These are phyloP conservation scores for Pisolithus sp. DNA, from an alignment of 768 basidiomycete genomes.

Conservation along the genomic window DNA sequence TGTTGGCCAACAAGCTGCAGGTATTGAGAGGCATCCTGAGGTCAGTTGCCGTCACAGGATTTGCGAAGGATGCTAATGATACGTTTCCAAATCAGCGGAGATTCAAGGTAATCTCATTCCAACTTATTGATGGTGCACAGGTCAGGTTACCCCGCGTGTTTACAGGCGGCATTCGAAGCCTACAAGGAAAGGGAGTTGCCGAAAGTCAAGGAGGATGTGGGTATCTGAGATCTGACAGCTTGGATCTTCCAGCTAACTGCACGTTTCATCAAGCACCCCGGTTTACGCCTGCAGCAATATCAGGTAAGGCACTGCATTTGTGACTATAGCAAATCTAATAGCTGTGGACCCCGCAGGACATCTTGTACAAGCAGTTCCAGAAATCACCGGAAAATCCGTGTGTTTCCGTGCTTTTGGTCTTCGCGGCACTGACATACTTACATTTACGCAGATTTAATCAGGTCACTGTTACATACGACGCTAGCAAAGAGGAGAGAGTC, in stretches of 20 bases:
- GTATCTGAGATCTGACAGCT: slow-evolving; percentile 8
- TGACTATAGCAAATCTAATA: slow-evolving; percentile 2
- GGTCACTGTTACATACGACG: slow-evolving; percentile 70
- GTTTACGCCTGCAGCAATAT: slow-evolving; percentile 87
- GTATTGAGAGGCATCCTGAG: slow-evolving; percentile 89
- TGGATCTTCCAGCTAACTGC: slow-evolving; percentile 4
- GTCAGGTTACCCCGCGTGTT: neutral
- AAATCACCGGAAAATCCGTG: slow-evolving; percentile 95
- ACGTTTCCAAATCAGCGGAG: slow-evolving; percentile 51
- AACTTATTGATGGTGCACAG: neutral
- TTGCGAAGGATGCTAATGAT: slow-evolving; percentile 6
- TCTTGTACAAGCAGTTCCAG: slow-evolving; percentile 91
- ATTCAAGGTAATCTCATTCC: slow-evolving; percentile 56
- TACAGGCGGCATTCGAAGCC: slow-evolving; percentile 79
- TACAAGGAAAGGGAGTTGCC: slow-evolving; percentile 87
- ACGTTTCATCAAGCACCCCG: slow-evolving; percentile 58
- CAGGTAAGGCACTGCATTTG: slow-evolving; percentile 37
- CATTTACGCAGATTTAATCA: slow-evolving; percentile 70
- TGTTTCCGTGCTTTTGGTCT: slow-evolving; percentile 16
- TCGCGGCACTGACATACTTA: slow-evolving; percentile 2
- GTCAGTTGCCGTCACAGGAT: slow-evolving; percentile 36
- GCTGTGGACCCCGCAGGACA: slow-evolving; percentile 43
- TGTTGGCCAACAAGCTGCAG: slow-evolving; percentile 79
- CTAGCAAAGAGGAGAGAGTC: slow-evolving; percentile 80
- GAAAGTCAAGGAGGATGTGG: slow-evolving; percentile 64